Conservation (phyloP, 2,329 filamentous ascomycete genomes). For the Aspergillus arachidicola region DNA sequence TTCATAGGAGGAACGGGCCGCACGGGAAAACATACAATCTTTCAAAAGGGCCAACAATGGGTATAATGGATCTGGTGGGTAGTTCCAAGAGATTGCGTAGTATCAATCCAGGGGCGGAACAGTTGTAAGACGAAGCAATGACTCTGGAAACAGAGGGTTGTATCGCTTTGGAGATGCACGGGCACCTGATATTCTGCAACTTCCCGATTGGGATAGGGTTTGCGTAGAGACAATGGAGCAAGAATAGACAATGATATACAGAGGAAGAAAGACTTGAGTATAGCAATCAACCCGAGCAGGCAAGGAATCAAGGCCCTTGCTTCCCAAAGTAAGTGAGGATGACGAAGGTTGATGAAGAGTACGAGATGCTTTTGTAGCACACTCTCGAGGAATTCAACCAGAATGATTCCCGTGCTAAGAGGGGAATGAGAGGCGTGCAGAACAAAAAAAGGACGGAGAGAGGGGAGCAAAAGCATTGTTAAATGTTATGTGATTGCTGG, state of each 20-base stretch:
- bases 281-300: not conserved
- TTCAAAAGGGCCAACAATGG: not conserved
- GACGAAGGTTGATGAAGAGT: conserved; percentile 6
- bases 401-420: conserved; percentile 9
- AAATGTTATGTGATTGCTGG: conserved; percentile 33
- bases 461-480: conserved; percentile 29
- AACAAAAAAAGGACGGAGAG: conserved; percentile 15
- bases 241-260: not conserved
- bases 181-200: not conserved
- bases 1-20: conserved; percentile 17
- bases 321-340: conserved; percentile 3
- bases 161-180: not conserved
- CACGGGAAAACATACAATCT: conserved; percentile 16
- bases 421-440: conserved; percentile 12
- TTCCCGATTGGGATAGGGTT: not conserved
- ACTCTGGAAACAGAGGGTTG: not conserved
- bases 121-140: not conserved
- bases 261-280: not conserved
- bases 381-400: conserved; percentile 6
- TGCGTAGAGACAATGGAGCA: not conserved
- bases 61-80: not conserved
- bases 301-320: conserved; percentile 5
- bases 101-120: not conserved
- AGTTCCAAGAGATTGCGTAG: not conserved
- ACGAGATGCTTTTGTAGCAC: conserved; percentile 6